phyloP scores from a whole-genome alignment of 495 filamentous ascomycete species.

The Penicillium odoratum region DNA sequence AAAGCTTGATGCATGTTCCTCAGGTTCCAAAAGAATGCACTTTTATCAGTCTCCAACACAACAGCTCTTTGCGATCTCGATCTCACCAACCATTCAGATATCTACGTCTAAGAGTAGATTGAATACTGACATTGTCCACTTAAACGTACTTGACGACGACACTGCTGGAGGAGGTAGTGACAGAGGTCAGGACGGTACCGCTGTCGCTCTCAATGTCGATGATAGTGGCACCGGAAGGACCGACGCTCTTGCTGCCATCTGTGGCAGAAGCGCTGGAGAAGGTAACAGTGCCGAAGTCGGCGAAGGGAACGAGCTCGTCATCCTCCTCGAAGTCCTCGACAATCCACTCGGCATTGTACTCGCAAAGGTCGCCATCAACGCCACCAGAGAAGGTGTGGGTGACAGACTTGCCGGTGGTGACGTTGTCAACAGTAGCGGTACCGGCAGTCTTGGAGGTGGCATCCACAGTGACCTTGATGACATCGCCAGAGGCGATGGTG shows the following conservation, averaged over 20 bases:
- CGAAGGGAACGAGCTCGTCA: slow-evolving; percentile 47
- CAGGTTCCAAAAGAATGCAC: slow-evolving; percentile 6
- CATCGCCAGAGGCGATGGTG: slow-evolving; percentile 49
- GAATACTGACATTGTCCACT: neutral
- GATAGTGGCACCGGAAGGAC: slow-evolving; percentile 39
- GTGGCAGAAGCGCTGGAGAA: slow-evolving; percentile 41
- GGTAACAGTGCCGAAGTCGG: slow-evolving; percentile 52
- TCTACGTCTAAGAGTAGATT: neutral
- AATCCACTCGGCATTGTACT: slow-evolving; percentile 60
- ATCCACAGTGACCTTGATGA: slow-evolving; percentile 51
- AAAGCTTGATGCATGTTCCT: neutral
- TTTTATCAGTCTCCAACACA: neutral
- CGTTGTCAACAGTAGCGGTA: slow-evolving; percentile 51
- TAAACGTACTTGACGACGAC: slow-evolving; percentile 26
- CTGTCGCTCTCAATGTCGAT: slow-evolving; percentile 48
- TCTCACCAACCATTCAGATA: neutral
- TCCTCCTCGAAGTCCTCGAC: slow-evolving; percentile 56
- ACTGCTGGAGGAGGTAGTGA: slow-evolving; percentile 29
- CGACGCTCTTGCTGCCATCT: slow-evolving; percentile 21
- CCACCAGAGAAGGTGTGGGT: slow-evolving; percentile 45
- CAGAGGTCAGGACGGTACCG: slow-evolving; percentile 43
- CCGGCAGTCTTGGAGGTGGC: slow-evolving; percentile 46
- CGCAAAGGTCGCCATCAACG: slow-evolving; percentile 26
- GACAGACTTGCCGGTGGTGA: slow-evolving; percentile 49
- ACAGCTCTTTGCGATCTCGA: neutral